phyloP scores from a whole-genome alignment of 768 basidiomycete genomes.

The Dioszegia hungarica region DNA sequence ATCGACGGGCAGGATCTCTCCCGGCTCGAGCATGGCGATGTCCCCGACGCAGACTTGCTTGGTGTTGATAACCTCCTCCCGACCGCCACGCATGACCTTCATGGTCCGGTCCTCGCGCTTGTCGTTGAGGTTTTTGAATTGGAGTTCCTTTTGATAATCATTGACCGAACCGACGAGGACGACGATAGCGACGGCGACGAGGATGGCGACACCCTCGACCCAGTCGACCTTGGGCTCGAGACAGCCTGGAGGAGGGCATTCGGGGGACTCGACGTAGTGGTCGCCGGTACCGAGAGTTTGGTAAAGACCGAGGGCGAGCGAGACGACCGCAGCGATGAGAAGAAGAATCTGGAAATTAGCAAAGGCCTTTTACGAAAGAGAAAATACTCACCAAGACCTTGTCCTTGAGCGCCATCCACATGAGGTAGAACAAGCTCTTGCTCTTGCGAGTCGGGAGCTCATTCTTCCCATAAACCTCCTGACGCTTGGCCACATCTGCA shows the following conservation, averaged over 20 bases:
- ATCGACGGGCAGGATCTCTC: slow-evolving; percentile 93
- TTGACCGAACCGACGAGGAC: slow-evolving; percentile 84
- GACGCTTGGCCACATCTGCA: slow-evolving; percentile 60
- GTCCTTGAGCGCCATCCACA: slow-evolving; percentile 83
- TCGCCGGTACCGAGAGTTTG: slow-evolving; percentile 71
- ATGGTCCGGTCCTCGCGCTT: slow-evolving; percentile 91
- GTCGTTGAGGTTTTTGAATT: slow-evolving; percentile 85
- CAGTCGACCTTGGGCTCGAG: slow-evolving; percentile 78
- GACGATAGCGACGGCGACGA: slow-evolving; percentile 55
- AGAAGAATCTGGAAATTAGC: slow-evolving; percentile 64
- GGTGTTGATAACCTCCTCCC: slow-evolving; percentile 64
- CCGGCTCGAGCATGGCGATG: slow-evolving; percentile 83
- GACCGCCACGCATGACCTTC: slow-evolving; percentile 69
- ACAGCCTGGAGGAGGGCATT: slow-evolving; percentile 50
- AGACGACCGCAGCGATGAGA: slow-evolving; percentile 85
- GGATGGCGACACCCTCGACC: slow-evolving; percentile 73
- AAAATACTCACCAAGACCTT: slow-evolving; percentile 69
- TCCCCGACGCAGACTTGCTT: slow-evolving; percentile 93
- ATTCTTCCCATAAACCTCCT: slow-evolving; percentile 70
- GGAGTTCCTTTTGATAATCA: slow-evolving; percentile 97
- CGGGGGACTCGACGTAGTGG: slow-evolving; percentile 48
- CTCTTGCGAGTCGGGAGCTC: slow-evolving; percentile 64
- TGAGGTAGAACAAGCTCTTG: slow-evolving; percentile 67
- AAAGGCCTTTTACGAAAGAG: not conserved
- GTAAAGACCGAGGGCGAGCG: slow-evolving; percentile 88